Evolutionary conservation across 176 grass and related monocot species (phyloP).

Genomic region (Thalia dealbata): DNA sequence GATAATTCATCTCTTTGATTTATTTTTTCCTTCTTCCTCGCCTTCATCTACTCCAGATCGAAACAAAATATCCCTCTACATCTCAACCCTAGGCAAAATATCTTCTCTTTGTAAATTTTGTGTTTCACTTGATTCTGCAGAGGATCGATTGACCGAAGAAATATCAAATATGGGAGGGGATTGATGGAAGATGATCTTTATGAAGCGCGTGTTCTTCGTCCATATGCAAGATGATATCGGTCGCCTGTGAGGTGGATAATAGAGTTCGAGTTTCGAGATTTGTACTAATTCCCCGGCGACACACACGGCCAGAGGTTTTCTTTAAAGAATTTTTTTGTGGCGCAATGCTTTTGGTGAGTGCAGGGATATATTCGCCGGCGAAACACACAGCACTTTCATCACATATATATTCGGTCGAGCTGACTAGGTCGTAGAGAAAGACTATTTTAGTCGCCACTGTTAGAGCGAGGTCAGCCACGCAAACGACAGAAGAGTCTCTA

Average conservation of each 20-base stretch:
- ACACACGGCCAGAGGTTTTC: not conserved
- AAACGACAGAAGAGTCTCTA: no score
- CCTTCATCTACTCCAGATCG: no score
- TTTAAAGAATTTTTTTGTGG: no score
- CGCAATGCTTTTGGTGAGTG: not conserved
- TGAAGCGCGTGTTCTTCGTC: not conserved
- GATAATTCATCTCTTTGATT: not conserved
- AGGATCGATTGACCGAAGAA: no score
- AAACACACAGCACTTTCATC: no score
- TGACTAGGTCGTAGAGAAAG: no score
- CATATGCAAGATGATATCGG: slow-evolving; percentile 15
- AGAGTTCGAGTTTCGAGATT: not conserved
- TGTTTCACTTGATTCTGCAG: not conserved
- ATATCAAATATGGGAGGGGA: not conserved
- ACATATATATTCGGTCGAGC: no score
- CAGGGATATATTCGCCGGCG: no score
- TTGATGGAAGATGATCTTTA: not conserved
- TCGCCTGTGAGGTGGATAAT: slow-evolving; percentile 26
- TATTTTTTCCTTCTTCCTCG: not conserved
- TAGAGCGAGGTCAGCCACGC: no score
- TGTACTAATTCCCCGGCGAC: not conserved
- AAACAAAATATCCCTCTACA: no score
- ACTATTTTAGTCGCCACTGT: no score
- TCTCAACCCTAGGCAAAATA: no score
- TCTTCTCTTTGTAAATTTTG: not conserved